Evolutionary conservation across 176 grass and related monocot species (phyloP).

Genomic region (Avena eriantha): DNA sequence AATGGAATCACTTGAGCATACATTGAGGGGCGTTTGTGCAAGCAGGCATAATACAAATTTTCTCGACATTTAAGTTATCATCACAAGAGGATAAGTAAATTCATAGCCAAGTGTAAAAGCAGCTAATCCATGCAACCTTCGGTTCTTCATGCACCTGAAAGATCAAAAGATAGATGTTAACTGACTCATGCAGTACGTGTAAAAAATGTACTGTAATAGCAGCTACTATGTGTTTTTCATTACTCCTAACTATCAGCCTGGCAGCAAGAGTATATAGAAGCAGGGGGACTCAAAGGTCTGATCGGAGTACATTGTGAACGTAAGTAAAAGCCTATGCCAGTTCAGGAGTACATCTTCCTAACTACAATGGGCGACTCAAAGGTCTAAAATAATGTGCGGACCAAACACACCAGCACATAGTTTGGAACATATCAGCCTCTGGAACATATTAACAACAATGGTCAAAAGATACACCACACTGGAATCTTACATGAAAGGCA

Average conservation of each 20-base stretch:
- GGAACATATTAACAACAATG: not conserved
- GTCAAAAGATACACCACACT: not conserved
- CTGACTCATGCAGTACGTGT: not conserved
- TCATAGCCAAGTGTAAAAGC: slow-evolving; percentile 30
- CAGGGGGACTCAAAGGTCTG: not conserved
- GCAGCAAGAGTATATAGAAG: no score
- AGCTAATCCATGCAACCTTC: slow-evolving; percentile 30
- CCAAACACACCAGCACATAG: not conserved
- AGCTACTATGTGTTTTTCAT: not conserved
- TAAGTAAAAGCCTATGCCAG: no score
- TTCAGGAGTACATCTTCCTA: no score
- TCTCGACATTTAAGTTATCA: slow-evolving; percentile 22
- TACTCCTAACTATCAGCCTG: no score
- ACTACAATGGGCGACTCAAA: no score
- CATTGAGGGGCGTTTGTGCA: slow-evolving; percentile 8
- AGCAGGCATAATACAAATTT: slow-evolving; percentile 47
- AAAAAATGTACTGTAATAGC: not conserved
- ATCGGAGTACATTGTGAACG: not conserved
- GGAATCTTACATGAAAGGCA: slow-evolving; percentile 43
- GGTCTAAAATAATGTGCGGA: not conserved
- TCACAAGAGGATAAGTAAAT: slow-evolving; percentile 38
- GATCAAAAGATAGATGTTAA: not conserved
- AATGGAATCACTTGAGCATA: slow-evolving; percentile 16
- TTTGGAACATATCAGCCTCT: not conserved
- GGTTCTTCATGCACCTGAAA: slow-evolving; percentile 34